Evolutionary conservation across 2,329 filamentous ascomycete genomes (phyloP), one percentile per base, ranked within the genome.

Genomic region (Sodiomyces alkalinus): DNA sequence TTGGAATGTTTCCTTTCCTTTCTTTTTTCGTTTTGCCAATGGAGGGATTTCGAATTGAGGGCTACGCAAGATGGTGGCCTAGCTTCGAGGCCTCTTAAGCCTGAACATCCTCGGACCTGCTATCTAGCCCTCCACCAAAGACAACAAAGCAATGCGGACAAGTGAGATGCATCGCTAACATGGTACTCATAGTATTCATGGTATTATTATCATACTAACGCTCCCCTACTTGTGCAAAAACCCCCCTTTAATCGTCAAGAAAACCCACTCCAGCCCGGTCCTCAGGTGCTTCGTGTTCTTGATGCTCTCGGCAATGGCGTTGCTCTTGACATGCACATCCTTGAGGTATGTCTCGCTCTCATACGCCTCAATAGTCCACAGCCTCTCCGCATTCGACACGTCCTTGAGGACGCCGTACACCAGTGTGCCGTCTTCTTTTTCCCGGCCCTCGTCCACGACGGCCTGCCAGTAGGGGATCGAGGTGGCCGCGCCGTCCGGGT

Each of bases 401-500:
- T 42, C 41, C 28, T 33, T 40, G 20, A 37, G 8, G 15, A 48
- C 35, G 3, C 40, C 42, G 17, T 47, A 47, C 3, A 39, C 26
- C 17, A 47, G 27, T 5, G 43, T 44, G 3, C 43, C 44, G 0
- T 21, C 21, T 26, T 45, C 38, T 19, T 37, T 32, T 5, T 41
- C 30, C 6, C 35, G 31, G 2, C 38, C 39, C 3, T 39, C 36
- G 11, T 40, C 36, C 4, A 45, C 41, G 3, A 46, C 42, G 2
- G 40, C 34, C 27, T 40, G 37, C 43, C 42, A 47, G 32, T 43
- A 43, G 2, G 42, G 41, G n/a, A 41, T 28, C 3, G 45, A 38
- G 9, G 32, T 35, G 1, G 34, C 35, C 15, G 40, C 35, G 4
- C 36, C 38, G 6, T 35, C 42, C 7, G 37, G 33, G n/a, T 42